Percentiles rank a stretch among this genome's conserved stretches.
Evolutionary conservation across 176 grass and related monocot genomes (phyloP).

Genomic region (Avena eriantha): DNA sequence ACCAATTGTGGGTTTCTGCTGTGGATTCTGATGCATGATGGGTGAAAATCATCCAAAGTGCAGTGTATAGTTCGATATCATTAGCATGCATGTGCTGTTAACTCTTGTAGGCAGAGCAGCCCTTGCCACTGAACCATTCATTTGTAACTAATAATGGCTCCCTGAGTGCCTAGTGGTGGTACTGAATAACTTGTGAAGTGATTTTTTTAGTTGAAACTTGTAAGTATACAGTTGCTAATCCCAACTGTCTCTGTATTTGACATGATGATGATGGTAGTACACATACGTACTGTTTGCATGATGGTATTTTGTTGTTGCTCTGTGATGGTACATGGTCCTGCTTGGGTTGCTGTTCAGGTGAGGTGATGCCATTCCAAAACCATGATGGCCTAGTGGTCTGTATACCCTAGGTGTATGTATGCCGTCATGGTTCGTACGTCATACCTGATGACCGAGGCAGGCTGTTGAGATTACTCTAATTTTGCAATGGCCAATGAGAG

Average conservation of each 20-base stretch:
- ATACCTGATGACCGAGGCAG: neutral
- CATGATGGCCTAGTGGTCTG: neutral
- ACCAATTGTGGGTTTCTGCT: slow-evolving; percentile 19
- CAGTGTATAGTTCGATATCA: slow-evolving; percentile 26
- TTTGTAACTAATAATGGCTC: neutral
- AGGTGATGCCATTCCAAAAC: neutral
- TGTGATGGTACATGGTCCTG: slow-evolving; percentile 1
- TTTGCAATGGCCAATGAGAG: neutral
- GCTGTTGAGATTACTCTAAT: neutral
- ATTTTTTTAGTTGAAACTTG: neutral
- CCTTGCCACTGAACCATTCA: neutral
- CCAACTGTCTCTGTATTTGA: neutral
- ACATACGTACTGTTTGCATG: neutral
- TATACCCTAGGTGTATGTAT: neutral
- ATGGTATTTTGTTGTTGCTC: slow-evolving; percentile 20
- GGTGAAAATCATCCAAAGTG: neutral
- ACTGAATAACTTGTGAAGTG: neutral
- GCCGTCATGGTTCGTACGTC: neutral
- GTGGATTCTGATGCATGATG: neutral
- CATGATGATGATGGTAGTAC: neutral
- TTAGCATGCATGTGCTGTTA: neutral
- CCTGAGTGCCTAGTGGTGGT: neutral
- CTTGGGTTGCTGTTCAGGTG: neutral
- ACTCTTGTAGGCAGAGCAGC: neutral
- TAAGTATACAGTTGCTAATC: neutral